These are phyloP conservation scores for Trichoderma harzianum DNA, from an alignment of 2,329 filamentous ascomycete species.

Conservation along the genomic window DNA sequence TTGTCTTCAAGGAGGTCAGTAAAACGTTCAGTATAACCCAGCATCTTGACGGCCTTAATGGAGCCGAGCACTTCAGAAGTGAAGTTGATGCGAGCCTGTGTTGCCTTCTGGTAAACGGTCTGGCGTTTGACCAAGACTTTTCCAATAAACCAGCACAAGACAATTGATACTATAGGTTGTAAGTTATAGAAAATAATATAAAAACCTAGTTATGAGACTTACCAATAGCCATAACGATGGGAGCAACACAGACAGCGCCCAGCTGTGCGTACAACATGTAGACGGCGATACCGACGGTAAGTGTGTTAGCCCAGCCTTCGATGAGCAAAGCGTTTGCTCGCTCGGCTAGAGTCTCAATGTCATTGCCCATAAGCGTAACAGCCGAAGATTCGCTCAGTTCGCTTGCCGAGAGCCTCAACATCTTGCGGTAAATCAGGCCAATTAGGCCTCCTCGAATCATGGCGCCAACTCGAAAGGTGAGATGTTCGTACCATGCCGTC, in stretches of 20 bases:
- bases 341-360: conserved; percentile 31
- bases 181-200: too few species aligned
- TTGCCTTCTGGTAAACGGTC: conserved; percentile 32
- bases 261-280: conserved; percentile 33
- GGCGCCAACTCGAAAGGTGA: conserved; percentile 29
- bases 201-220: too few species aligned
- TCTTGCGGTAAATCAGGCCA: conserved; percentile 30
- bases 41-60: conserved; percentile 35
- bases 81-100: conserved; percentile 33
- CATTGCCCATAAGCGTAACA: conserved; percentile 32
- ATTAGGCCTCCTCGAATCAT: conserved; percentile 33
- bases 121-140: conserved; percentile 29
- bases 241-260: conserved; percentile 32
- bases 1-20: conserved; percentile 25
- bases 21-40: conserved; percentile 30
- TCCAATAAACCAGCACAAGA: conserved; percentile 24
- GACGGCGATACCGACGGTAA: conserved; percentile 32
- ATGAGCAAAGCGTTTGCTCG: conserved; percentile 28
- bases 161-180: conserved; percentile 30
- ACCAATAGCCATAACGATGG: conserved; percentile 31
- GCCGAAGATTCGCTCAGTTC: conserved; percentile 30
- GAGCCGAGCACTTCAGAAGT: conserved; percentile 32
- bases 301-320: conserved; percentile 31
- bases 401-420: conserved; percentile 28
- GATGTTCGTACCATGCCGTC: conserved; percentile 34